phyloP scores from a whole-genome alignment of 1,284 basidiomycete species.

The Inonotus obliquus region DNA sequence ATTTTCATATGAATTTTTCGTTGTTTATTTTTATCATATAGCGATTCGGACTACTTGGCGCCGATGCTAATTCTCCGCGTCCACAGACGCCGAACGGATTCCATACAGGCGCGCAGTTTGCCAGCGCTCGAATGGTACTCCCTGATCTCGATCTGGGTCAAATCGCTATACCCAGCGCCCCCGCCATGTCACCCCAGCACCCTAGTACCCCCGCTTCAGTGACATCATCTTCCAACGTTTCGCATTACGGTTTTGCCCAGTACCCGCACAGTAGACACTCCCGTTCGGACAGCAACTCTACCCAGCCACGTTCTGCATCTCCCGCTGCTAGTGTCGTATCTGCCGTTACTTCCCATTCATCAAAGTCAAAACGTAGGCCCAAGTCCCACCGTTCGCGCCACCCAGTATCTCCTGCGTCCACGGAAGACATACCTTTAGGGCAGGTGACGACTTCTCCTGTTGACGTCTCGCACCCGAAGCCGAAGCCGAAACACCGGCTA shows the following conservation, averaged over 20 bases:
- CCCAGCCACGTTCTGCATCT: conserved; percentile 51
- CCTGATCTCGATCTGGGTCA: conserved; percentile 7
- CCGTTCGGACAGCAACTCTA: conserved; percentile 40
- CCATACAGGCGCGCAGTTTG: not conserved
- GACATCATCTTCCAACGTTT: conserved; percentile 20
- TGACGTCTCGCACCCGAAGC: conserved; percentile 37
- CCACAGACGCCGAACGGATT: conserved; percentile 10
- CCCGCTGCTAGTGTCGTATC: conserved; percentile 56
- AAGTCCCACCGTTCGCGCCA: conserved; percentile 25
- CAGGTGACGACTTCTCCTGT: conserved; percentile 1
- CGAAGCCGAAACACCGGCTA: conserved; percentile 66
- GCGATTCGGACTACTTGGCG: not conserved
- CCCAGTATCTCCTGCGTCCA: conserved; percentile 19
- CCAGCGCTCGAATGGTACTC: not conserved
- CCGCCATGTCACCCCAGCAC: conserved; percentile 14
- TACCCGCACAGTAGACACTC: conserved; percentile 28
- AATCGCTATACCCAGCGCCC: conserved; percentile 2
- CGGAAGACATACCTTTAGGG: conserved; percentile 12
- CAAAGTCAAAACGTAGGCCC: conserved; percentile 30
- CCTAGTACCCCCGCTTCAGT: conserved; percentile 15
- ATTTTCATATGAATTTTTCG: not conserved
- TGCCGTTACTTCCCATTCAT: conserved; percentile 46
- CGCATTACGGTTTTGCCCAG: conserved; percentile 23
- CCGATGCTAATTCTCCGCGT: conserved; percentile 1
- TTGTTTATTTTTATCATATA: not conserved